phyloP scores from a whole-genome alignment of 78 protist genomes.

The Trichosphaerium sp. region DNA sequence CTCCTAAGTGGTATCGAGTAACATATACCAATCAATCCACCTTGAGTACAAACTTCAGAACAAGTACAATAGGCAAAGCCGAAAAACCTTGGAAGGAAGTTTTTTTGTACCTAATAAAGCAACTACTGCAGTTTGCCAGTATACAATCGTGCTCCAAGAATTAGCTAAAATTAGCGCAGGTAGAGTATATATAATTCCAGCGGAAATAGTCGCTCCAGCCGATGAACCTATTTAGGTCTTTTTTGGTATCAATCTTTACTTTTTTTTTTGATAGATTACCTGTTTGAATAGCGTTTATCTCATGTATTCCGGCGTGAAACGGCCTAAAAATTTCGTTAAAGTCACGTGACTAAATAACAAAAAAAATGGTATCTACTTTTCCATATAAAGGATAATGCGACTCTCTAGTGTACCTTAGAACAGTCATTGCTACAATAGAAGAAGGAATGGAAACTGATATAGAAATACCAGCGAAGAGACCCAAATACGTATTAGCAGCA shows the following conservation, averaged over 20 bases:
- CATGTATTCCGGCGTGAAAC: too few relatives aligned
- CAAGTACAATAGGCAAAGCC: too few relatives aligned
- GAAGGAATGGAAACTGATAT: background rate
- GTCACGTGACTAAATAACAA: too few relatives aligned
- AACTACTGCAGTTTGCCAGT: too few relatives aligned
- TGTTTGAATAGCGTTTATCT: too few relatives aligned
- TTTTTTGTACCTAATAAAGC: too few relatives aligned
- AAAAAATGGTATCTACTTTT: background rate
- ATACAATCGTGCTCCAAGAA: too few relatives aligned
- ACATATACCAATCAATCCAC: background rate
- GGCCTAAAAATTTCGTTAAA: too few relatives aligned
- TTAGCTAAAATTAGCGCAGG: background rate
- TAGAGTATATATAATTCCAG: background rate
- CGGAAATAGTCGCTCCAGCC: background rate
- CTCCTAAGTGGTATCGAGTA: background rate
- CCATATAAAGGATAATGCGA: background rate
- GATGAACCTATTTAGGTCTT: background rate
- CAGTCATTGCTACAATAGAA: background rate
- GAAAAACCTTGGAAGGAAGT: too few relatives aligned
- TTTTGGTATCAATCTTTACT: too few relatives aligned
- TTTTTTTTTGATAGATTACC: too few relatives aligned
- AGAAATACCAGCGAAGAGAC: background rate
- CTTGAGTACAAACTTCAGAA: too few relatives aligned
- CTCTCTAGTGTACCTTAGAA: background rate
- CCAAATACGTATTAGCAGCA: background rate